phyloP scores from a whole-genome alignment of 2,329 filamentous ascomycete species.

The Claviceps africana region DNA sequence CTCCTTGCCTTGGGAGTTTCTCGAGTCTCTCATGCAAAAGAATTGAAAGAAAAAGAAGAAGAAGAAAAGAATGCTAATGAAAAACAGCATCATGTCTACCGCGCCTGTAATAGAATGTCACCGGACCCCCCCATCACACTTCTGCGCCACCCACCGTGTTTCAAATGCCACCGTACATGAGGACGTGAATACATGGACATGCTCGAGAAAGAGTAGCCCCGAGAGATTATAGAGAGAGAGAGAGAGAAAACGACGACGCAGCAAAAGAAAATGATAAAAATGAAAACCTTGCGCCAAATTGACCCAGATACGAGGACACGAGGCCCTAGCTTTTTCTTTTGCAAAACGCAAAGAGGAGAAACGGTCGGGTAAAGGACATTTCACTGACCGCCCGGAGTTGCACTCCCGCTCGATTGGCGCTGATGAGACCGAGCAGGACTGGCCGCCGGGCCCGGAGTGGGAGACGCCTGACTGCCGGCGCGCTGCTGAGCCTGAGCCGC shows the following conservation, averaged over 20 bases:
- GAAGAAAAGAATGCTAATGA: neutral
- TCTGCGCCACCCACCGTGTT: too few relatives aligned
- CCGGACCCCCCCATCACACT: too few relatives aligned
- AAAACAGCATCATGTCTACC: neutral
- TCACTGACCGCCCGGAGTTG: conserved; percentile 15
- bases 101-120: too few relatives aligned
- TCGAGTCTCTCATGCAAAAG: too few relatives aligned
- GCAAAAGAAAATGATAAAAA: neutral
- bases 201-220: neutral
- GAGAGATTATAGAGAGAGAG: too few relatives aligned
- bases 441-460: conserved; percentile 10
- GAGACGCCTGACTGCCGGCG: conserved; percentile 11
- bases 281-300: neutral
- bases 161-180: neutral
- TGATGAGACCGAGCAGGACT: conserved; percentile 14
- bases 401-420: conserved; percentile 26
- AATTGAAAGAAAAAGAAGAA: neutral
- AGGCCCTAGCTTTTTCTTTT: neutral
- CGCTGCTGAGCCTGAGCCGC: conserved; percentile 17
- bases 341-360: neutral
- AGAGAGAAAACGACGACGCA: neutral
- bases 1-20: neutral
- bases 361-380: too few relatives aligned
- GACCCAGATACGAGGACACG: neutral
- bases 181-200: neutral